phyloP scores from a whole-genome alignment of 2,329 filamentous ascomycete species.

The Penicillium olsonii region DNA sequence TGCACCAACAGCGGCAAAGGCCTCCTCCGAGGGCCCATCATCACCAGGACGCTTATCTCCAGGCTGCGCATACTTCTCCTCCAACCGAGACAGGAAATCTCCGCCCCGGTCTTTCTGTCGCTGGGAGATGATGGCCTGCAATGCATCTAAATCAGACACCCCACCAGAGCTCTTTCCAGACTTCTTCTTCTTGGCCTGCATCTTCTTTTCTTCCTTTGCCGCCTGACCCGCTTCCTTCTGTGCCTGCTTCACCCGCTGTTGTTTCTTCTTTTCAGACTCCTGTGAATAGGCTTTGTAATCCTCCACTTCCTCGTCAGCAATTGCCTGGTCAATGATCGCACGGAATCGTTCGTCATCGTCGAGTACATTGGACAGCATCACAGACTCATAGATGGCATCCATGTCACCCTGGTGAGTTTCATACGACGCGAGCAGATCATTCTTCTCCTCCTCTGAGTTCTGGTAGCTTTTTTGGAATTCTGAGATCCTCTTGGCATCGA shows the following conservation, averaged over 20 bases:
- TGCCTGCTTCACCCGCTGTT: slow-evolving; percentile 62
- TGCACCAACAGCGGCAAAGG: slow-evolving; percentile 49
- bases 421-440: slow-evolving; percentile 76
- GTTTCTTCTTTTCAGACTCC: slow-evolving; percentile 68
- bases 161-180: slow-evolving; percentile 32
- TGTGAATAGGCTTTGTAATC: slow-evolving; percentile 69
- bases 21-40: slow-evolving; percentile 65
- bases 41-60: slow-evolving; percentile 45
- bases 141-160: slow-evolving; percentile 43
- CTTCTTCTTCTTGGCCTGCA: slow-evolving; percentile 71
- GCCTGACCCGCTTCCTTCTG: slow-evolving; percentile 71
- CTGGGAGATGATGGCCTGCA: slow-evolving; percentile 74
- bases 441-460: slow-evolving; percentile 78
- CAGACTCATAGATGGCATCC: slow-evolving; percentile 72
- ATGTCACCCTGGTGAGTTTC: slow-evolving; percentile 72
- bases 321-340: slow-evolving; percentile 76
- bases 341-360: slow-evolving; percentile 86
- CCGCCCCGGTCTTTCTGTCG: slow-evolving; percentile 65
- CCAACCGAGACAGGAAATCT: slow-evolving; percentile 70
- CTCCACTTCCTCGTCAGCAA: slow-evolving; percentile 67
- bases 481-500: slow-evolving; percentile 73
- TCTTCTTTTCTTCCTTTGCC: slow-evolving; percentile 70
- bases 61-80: slow-evolving; percentile 70
- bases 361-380: slow-evolving; percentile 83
- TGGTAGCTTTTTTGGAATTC: slow-evolving; percentile 79